These are phyloP conservation scores for Suillus weaverae DNA, from an alignment of 768 basidiomycete genomes.

Conservation along the genomic window DNA sequence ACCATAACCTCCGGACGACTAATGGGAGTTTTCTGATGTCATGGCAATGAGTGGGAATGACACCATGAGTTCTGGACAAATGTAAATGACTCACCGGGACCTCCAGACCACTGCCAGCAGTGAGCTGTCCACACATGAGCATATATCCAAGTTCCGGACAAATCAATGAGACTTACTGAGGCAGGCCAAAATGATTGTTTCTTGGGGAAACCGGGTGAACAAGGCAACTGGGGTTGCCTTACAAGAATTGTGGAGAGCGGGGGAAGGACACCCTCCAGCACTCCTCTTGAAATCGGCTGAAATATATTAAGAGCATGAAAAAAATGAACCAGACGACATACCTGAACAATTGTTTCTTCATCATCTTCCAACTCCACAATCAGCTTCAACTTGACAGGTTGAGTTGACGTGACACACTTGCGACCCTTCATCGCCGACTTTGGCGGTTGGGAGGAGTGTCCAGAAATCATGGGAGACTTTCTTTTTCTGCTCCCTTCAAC, in stretches of 20 bases:
- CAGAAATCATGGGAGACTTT: background rate
- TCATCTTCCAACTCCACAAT: background rate
- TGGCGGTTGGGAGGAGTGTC: background rate
- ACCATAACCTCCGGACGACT: no score
- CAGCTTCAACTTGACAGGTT: accelerated
- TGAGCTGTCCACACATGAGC: no score
- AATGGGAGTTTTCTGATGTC: no score
- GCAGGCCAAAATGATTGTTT: background rate
- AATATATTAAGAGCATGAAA: background rate
- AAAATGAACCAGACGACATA: background rate
- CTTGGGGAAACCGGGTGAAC: background rate
- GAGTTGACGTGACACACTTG: background rate
- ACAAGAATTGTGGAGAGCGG: background rate
- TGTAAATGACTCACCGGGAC: no score
- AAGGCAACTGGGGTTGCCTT: accelerated
- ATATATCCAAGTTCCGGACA: no score
- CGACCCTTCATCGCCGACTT: background rate
- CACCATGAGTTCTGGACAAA: no score
- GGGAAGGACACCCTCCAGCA: background rate
- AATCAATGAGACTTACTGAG: background rate
- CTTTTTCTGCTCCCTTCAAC: no score
- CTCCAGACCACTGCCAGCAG: no score
- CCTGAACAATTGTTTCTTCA: background rate
- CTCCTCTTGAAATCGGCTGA: background rate
- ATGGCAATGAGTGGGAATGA: no score